Evolutionary conservation across 495 filamentous ascomycete genomes (phyloP), one percentile per base, ranked within the genome.

Genomic region (Neurospora sp.): DNA sequence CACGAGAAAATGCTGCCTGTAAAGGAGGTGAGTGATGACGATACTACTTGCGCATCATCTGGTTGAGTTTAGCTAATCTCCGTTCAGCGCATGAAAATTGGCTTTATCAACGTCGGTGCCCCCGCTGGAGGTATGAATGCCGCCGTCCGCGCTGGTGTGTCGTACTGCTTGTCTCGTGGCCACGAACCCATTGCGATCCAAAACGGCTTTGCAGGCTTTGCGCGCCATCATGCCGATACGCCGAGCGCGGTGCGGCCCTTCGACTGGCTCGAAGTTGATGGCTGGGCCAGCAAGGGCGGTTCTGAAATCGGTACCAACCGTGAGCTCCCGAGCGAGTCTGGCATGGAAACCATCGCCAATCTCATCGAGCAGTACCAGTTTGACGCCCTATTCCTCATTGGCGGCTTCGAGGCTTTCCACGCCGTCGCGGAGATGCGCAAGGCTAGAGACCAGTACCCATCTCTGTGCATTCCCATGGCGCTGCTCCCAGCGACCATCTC

Each of bases 81-180:
- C 39, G 39, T 70, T 11, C 71, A 96, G 92, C 90, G 90, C 76
- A 94, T 98, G 93, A 90, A 89, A 44, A 93, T 99, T 76, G 96
- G 91, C 8, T 95, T 98, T 74, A 91, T 99, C 79, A 97, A 99
- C 77, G 94, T 99, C 72, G 96, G 96, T 75, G 96, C 96, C 38
- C 96, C 96, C 7, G 96, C 96, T n/a, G 96, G 96, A 78, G 96
- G 96, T 79, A 98, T 99, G 91, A 99, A 99, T 82, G 93, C 94
- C 59, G 95, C 96, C 27, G 97, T 97, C 20, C 90, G 96, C 70
- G 96, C 94, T 20, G 96, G 93, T 12, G 94, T 97, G 12, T 93
- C 93, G n/a, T 99, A 97, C 84, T 98, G 95, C 79, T 82, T 96
- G 40, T 91, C 92, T n/a, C 90, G 95, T 37, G 96, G 96, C 7